A percentile compares a stretch with the other conserved stretches of the same genome.
These are phyloP conservation scores for Raphanus raphanistrum DNA, from an alignment of 345 rosid genomes.

Conservation along the genomic window DNA sequence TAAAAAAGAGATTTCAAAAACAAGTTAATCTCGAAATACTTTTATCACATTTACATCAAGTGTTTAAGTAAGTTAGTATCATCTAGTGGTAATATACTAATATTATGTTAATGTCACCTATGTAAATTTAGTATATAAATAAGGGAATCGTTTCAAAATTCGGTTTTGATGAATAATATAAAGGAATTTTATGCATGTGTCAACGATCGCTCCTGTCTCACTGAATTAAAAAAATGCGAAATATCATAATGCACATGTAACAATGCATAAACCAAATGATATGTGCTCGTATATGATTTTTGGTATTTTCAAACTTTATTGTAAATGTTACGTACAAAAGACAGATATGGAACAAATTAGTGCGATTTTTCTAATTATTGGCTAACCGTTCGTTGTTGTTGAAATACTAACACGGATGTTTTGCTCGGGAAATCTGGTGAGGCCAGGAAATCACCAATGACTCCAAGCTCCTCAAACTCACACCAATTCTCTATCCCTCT, in stretches of 20 bases:
- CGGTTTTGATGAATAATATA: too few relatives aligned
- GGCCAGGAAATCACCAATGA: constrained; percentile 57
- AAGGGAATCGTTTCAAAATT: too few relatives aligned
- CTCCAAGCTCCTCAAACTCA: constrained; percentile 64
- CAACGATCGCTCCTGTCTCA: background rate
- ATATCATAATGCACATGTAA: background rate
- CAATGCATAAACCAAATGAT: background rate
- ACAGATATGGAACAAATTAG: background rate
- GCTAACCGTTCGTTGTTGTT: constrained; percentile 36
- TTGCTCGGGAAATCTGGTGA: constrained; percentile 45
- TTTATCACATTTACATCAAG: too few relatives aligned
- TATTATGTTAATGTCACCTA: too few relatives aligned
- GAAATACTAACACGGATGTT: constrained; percentile 39
- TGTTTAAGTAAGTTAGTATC: too few relatives aligned
- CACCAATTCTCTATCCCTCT: constrained; percentile 52
- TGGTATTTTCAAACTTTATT: background rate
- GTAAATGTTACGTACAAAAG: constrained; percentile 19
- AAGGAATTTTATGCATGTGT: background rate
- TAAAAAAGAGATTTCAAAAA: too few relatives aligned
- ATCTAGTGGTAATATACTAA: too few relatives aligned
- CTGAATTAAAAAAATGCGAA: background rate
- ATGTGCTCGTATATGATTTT: background rate
- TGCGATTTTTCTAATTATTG: constrained; percentile 12
- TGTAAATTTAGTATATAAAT: too few relatives aligned
- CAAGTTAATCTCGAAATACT: too few relatives aligned